These are phyloP conservation scores for Neoascochyta sp. DNA, from an alignment of 2,329 filamentous ascomycete genomes.

Conservation along the genomic window DNA sequence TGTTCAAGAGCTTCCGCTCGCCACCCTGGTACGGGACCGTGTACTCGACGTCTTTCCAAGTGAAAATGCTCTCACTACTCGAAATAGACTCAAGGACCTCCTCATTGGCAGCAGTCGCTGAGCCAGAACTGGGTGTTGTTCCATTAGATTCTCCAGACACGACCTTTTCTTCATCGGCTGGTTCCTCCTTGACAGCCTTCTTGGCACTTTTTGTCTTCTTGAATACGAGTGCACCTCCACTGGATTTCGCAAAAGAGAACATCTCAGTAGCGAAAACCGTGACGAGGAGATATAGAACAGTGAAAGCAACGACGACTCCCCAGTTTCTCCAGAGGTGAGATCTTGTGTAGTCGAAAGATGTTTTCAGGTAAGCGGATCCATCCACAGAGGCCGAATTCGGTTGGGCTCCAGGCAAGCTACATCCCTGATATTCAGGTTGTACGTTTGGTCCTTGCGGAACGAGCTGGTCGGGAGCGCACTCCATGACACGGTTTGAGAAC, in stretches of 20 bases:
- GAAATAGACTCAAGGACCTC: constrained; percentile 36
- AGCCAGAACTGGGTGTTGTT: constrained; percentile 19
- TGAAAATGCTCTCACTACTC: constrained; percentile 38
- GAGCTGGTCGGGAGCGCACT: constrained; percentile 57
- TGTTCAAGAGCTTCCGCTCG: constrained; percentile 61
- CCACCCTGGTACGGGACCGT: constrained; percentile 66
- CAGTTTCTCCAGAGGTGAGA: constrained; percentile 68
- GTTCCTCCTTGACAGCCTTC: constrained; percentile 48
- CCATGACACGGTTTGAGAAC: constrained; percentile 54
- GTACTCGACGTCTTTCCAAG: constrained; percentile 52
- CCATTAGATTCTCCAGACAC: constrained; percentile 23
- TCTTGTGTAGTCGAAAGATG: constrained; percentile 56
- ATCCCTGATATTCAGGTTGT: constrained; percentile 58
- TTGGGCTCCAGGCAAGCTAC: constrained; percentile 56
- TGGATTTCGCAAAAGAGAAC: constrained; percentile 59
- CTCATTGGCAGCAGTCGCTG: constrained; percentile 24
- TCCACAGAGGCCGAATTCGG: constrained; percentile 50
- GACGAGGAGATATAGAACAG: constrained; percentile 67
- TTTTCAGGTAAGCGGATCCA: constrained; percentile 54
- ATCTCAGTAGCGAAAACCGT: constrained; percentile 68
- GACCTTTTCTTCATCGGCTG: constrained; percentile 58
- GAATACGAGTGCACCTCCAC: constrained; percentile 68
- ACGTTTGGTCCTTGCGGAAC: constrained; percentile 57
- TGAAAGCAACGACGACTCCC: constrained; percentile 72
- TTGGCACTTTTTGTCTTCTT: constrained; percentile 64